These are phyloP conservation scores for Pichia sp. DNA, from an alignment of 1,139 yeast species.

Conservation along the genomic window DNA sequence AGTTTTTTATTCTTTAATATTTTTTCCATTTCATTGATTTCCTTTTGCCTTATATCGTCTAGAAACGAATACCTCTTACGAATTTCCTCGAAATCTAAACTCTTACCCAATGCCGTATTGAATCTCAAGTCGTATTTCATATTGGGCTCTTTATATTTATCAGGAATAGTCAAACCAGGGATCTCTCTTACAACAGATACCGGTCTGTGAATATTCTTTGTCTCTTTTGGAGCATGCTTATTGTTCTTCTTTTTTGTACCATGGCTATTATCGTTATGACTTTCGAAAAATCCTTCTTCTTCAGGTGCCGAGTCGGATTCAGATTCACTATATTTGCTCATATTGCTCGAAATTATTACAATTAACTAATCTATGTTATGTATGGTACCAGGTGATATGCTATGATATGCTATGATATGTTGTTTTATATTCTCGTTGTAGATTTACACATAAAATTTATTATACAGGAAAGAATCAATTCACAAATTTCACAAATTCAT, in stretches of 20 bases:
- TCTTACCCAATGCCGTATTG: slow-evolving; percentile 82
- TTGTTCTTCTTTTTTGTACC: slow-evolving; percentile 19
- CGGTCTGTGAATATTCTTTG: slow-evolving; percentile 54
- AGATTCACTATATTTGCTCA: background rate
- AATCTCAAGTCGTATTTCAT: slow-evolving; percentile 61
- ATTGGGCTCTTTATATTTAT: background rate
- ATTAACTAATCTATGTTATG: too few relatives aligned
- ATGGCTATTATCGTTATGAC: slow-evolving; percentile 5
- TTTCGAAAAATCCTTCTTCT: slow-evolving; percentile 12
- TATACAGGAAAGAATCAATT: too few relatives aligned
- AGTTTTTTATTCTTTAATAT: slow-evolving; percentile 52
- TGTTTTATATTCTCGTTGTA: too few relatives aligned
- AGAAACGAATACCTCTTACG: slow-evolving; percentile 76
- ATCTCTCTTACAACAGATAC: slow-evolving; percentile 64
- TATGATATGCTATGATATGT: too few relatives aligned
- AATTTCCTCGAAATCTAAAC: slow-evolving; percentile 49
- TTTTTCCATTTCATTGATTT: slow-evolving; percentile 51
- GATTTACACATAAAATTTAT: too few relatives aligned
- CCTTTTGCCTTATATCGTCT: slow-evolving; percentile 75
- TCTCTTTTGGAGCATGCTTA: slow-evolving; percentile 78
- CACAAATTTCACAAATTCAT: too few relatives aligned
- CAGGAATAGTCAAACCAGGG: slow-evolving; percentile 48
- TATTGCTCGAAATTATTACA: too few relatives aligned
- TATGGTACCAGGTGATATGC: too few relatives aligned
- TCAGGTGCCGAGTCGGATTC: slow-evolving; percentile 14